phyloP scores from a whole-genome alignment of 768 basidiomycete species.

The Phanerochaete carnosa region DNA sequence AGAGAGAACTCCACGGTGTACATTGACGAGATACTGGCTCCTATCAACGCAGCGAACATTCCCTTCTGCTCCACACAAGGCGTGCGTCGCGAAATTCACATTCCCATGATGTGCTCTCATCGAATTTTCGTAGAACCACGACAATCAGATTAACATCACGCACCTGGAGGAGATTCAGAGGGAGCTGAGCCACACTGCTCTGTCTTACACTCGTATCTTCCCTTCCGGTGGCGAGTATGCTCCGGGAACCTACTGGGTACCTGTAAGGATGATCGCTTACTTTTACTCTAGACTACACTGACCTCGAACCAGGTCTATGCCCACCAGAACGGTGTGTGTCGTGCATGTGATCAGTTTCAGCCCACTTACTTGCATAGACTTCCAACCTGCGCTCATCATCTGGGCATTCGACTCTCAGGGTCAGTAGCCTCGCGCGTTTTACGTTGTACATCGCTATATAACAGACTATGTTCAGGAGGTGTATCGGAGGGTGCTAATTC shows the following conservation, averaged over 20 bases:
- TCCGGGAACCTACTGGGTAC: constrained; percentile 76
- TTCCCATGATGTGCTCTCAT: not conserved
- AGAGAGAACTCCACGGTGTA: constrained; percentile 61
- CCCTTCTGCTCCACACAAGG: constrained; percentile 72
- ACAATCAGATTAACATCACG: constrained; percentile 70
- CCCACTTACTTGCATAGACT: constrained; percentile 29
- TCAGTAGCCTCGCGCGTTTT: constrained; percentile 19
- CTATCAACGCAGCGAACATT: constrained; percentile 51
- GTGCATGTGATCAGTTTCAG: no score
- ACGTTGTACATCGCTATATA: not conserved
- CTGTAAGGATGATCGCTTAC: constrained; percentile 36
- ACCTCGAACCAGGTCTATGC: constrained; percentile 28
- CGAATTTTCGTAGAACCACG: constrained; percentile 57
- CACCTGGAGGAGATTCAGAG: constrained; percentile 64
- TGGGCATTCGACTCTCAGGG: constrained; percentile 83
- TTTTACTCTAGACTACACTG: constrained; percentile 29
- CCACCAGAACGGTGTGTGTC: constrained; percentile 6
- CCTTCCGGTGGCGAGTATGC: constrained; percentile 60
- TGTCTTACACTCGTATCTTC: constrained; percentile 61
- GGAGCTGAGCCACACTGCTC: constrained; percentile 50
- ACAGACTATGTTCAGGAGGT: constrained; percentile 37
- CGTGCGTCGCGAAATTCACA: constrained; percentile 33
- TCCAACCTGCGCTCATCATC: constrained; percentile 49
- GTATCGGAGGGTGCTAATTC: constrained; percentile 42
- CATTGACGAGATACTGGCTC: constrained; percentile 61